A percentile compares a stretch with the other conserved stretches of the same genome.
Conservation (phyloP, 1,139 yeast species). For the Blastobotrys illinoisensis region DNA sequence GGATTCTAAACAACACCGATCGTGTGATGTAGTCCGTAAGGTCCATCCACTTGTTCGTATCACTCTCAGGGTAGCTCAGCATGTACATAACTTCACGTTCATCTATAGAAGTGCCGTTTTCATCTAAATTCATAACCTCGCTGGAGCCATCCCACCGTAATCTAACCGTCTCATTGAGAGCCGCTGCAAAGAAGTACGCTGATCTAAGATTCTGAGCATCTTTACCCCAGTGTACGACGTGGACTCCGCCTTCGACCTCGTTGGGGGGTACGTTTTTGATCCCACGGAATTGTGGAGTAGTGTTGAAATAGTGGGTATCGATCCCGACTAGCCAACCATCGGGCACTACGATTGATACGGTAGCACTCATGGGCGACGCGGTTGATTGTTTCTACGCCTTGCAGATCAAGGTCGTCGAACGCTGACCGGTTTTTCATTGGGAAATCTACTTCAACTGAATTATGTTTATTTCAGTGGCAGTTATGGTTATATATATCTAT, state of each 20-base stretch:
- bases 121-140: slow-evolving; percentile 27
- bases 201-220: slow-evolving; percentile 26
- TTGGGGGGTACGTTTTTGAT: slow-evolving; percentile 31
- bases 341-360: slow-evolving; percentile 29
- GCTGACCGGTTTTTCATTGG: not conserved
- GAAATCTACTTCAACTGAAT: not conserved
- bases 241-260: slow-evolving; percentile 29
- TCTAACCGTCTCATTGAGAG: slow-evolving; percentile 21
- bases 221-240: slow-evolving; percentile 37
- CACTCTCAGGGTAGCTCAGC: slow-evolving; percentile 28
- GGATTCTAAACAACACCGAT: not conserved
- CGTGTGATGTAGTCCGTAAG: slow-evolving; percentile 23
- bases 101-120: slow-evolving; percentile 24
- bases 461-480: no score
- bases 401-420: not conserved
- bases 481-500: no score
- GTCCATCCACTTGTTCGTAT: slow-evolving; percentile 23
- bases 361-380: slow-evolving; percentile 24
- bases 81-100: slow-evolving; percentile 23
- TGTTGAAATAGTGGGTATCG: slow-evolving; percentile 37
- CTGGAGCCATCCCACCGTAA: slow-evolving; percentile 28
- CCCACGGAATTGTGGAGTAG: slow-evolving; percentile 34
- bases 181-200: slow-evolving; percentile 29
- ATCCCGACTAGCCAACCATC: slow-evolving; percentile 35
- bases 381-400: not conserved